Evolutionary conservation across 345 rosid genomes (phyloP).

Genomic region (Firmiana major): DNA sequence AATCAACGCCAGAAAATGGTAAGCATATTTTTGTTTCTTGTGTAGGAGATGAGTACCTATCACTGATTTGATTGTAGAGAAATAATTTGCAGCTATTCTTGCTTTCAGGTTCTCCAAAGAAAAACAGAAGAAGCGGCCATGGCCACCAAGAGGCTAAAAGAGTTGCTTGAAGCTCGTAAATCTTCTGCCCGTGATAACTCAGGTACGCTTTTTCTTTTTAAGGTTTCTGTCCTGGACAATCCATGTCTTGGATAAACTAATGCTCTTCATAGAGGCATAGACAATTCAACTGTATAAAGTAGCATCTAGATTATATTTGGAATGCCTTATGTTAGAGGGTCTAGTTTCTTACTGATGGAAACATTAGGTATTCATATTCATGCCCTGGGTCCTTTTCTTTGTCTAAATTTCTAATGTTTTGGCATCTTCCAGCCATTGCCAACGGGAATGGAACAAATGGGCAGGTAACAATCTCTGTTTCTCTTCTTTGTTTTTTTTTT

Average conservation of each 20-base stretch:
- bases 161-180: slow-evolving; percentile 96
- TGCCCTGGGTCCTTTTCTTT: neutral
- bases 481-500: neutral
- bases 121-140: slow-evolving; percentile 99
- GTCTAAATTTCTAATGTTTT: slow-evolving; percentile 30
- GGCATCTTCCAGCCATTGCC: slow-evolving; percentile 49
- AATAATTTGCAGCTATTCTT: slow-evolving; percentile 17
- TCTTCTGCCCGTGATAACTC: slow-evolving; percentile 72
- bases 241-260: slow-evolving; percentile 4
- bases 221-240: slow-evolving; percentile 4
- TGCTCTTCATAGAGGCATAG: slow-evolving; percentile 2
- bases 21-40: slow-evolving; percentile 16
- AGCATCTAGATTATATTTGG: neutral
- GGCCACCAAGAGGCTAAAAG: slow-evolving; percentile 97
- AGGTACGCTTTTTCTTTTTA: slow-evolving; percentile 36
- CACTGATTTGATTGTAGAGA: neutral
- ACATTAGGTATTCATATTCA: neutral
- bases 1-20: slow-evolving; percentile 99
- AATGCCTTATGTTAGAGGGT: neutral
- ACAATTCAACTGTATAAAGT: neutral
- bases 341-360: neutral
- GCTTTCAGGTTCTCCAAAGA: slow-evolving; percentile 88
- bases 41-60: neutral
- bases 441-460: slow-evolving; percentile 81
- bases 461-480: slow-evolving; percentile 47